Evolutionary conservation across 2,329 filamentous ascomycete species (phyloP).

Genomic region (Trichocomaceae sp.): DNA sequence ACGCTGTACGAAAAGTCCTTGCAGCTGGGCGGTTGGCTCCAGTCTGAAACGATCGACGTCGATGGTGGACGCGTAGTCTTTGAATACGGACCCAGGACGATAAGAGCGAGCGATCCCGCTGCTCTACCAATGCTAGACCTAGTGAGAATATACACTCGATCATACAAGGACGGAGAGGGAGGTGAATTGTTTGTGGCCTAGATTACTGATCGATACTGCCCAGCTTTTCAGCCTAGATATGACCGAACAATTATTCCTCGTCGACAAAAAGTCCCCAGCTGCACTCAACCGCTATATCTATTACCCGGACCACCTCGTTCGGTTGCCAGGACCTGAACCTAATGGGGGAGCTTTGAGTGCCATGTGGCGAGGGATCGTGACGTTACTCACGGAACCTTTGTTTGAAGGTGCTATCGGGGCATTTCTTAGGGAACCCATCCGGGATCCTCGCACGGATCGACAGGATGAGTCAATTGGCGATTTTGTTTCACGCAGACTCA

Average conservation of each 20-base stretch:
- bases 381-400: constrained; percentile 48
- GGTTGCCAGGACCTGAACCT: constrained; percentile 46
- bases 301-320: constrained; percentile 75
- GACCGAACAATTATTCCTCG: constrained; percentile 50
- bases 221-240: constrained; percentile 56
- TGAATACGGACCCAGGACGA: constrained; percentile 74
- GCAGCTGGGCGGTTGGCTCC: constrained; percentile 76
- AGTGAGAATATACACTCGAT: constrained; percentile 41
- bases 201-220: background rate
- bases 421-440: constrained; percentile 25
- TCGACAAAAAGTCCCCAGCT: constrained; percentile 44
- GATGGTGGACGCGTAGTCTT: constrained; percentile 62
- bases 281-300: constrained; percentile 71
- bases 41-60: constrained; percentile 55
- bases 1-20: constrained; percentile 71
- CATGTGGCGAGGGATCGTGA: constrained; percentile 21
- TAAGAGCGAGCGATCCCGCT: constrained; percentile 54
- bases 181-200: background rate
- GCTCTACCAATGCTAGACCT: constrained; percentile 64
- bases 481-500: constrained; percentile 54
- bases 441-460: constrained; percentile 21
- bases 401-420: constrained; percentile 44
- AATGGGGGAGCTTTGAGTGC: constrained; percentile 15
- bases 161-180: background rate
- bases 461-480: constrained; percentile 65